These are phyloP conservation scores for Neoarthrinium moseri DNA, from an alignment of 2,329 filamentous ascomycete genomes.

Conservation along the genomic window DNA sequence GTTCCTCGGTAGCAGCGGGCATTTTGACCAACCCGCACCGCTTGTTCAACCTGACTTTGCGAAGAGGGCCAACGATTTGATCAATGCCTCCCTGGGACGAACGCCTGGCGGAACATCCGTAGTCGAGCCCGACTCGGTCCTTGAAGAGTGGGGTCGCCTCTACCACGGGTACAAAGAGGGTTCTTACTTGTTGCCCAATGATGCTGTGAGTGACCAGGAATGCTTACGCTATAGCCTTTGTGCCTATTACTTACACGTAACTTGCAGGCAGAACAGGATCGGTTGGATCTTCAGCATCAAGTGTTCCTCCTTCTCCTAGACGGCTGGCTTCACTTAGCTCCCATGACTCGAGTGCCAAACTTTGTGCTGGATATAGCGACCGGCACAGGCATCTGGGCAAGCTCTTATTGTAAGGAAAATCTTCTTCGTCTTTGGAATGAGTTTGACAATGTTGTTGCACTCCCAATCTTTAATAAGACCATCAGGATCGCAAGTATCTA, in stretches of 20 bases:
- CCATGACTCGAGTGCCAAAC: background rate
- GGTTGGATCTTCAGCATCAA: background rate
- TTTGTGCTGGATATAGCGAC: background rate
- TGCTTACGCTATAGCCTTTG: too few relatives aligned
- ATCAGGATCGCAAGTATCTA: too few relatives aligned
- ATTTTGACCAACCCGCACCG: too few relatives aligned
- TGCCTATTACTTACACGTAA: too few relatives aligned
- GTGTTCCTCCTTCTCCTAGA: background rate
- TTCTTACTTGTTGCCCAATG: background rate
- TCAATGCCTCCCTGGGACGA: background rate
- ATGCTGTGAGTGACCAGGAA: background rate
- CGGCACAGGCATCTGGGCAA: conserved; percentile 1
- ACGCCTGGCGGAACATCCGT: background rate
- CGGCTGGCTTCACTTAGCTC: background rate
- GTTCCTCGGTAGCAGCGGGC: too few relatives aligned
- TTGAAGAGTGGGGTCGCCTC: background rate
- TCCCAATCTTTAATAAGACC: too few relatives aligned
- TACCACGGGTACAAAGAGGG: conserved; percentile 1
- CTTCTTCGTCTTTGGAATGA: too few relatives aligned
- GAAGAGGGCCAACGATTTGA: background rate
- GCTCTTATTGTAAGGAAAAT: background rate
- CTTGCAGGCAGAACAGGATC: conserved; percentile 4
- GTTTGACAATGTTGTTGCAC: too few relatives aligned
- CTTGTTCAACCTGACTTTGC: background rate
- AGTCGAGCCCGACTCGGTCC: conserved; percentile 1